A percentile compares a stretch with the other conserved stretches of the same genome.
Conservation (phyloP, 2,329 filamentous ascomycete genomes). For the Aspergillus luchuensis region DNA sequence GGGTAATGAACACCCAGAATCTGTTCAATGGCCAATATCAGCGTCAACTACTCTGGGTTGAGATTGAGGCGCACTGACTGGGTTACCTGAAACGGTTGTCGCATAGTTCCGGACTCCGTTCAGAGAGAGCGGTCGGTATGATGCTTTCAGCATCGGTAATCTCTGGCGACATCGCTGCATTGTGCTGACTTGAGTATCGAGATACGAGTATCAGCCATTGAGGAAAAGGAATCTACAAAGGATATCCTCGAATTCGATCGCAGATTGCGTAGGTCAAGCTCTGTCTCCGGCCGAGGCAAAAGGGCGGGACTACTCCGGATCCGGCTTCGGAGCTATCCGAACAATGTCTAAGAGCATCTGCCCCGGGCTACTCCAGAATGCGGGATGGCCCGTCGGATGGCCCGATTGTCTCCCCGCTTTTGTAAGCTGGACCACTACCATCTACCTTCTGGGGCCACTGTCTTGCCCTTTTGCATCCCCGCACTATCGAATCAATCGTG, state of each 20-base stretch:
- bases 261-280: neutral
- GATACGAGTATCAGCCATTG: too few species aligned
- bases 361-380: neutral
- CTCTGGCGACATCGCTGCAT: neutral
- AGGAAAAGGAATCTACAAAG: neutral
- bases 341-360: neutral
- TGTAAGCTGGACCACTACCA: neutral
- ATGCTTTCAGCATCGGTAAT: neutral
- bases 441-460: too few species aligned
- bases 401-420: neutral
- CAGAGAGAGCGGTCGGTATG: neutral
- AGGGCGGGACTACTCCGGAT: neutral
- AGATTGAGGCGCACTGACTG: neutral
- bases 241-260: neutral
- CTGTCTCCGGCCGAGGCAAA: neutral
- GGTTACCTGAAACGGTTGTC: neutral
- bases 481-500: neutral
- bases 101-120: neutral
- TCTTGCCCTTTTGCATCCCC: neutral
- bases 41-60: neutral
- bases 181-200: neutral
- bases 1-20: slow-evolving; percentile 10
- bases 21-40: neutral
- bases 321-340: neutral
- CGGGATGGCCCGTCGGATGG: neutral